Evolutionary conservation across 2,329 filamentous ascomycete species (phyloP), one percentile per base, ranked within the genome.

Genomic region (Pseudogymnoascus sp.): DNA sequence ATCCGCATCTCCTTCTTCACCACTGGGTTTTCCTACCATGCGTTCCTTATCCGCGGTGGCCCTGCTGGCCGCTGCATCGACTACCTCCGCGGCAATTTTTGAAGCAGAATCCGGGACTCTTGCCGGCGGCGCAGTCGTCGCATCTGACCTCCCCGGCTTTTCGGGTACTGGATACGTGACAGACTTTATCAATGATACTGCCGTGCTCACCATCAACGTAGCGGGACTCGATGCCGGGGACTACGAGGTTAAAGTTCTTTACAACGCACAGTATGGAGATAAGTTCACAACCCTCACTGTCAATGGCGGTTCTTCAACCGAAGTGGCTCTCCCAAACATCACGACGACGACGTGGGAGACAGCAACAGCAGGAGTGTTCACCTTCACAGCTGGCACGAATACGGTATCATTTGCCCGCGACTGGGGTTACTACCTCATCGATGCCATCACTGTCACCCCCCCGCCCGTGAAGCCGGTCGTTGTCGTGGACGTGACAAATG

Each of bases 401-500:
- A 79, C 75, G 0, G 76, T 80, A 59, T 73, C 77, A 37, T 74
- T 81, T 42, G 74, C 78, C 61, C 77, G 69, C 69, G 79, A 80
- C 70, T 81, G 79, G 79, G 79, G 79, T 64, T 81, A 77, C 77
- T 67, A 66, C 66, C 74, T 80, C 31, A 77, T 79, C 60, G 79
- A 81, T 67, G 74, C 75, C 62, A 77, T 81, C 66, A 75, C 69
- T 1, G 59, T 67, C 21, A 40, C 39, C 1, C 45, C 64, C 34
- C 65, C 66, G 8, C 63, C 63, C 11, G 47, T 42, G 3, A 61
- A 54, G 14, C 64, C 64, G 1, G 23, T 66, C 12, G 57, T 63
- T 14, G 60, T 66, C n/a, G 66, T 66, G 16, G 63, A 67, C 51
- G 66, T 67, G 12, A 60, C 66, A 11, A 62, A 64, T n/a, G 66